A percentile compares a stretch with the other conserved stretches of the same genome.
Evolutionary conservation across 2,329 filamentous ascomycete species (phyloP).

Genomic region (Aspergillus sp.): DNA sequence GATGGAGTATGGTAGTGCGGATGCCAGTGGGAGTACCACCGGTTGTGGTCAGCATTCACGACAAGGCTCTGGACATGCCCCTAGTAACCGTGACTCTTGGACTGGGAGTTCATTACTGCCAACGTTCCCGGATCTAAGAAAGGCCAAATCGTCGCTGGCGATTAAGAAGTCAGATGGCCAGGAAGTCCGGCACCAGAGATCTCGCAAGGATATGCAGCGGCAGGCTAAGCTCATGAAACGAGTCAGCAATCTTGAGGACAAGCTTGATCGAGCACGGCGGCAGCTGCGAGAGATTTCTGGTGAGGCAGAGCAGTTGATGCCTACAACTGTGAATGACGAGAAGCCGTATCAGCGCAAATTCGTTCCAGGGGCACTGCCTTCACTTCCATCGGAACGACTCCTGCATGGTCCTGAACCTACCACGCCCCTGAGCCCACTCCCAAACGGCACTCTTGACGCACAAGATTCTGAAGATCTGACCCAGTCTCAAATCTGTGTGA

Average conservation of each 20-base stretch:
- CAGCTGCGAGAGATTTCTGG: slow-evolving; percentile 54
- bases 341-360: slow-evolving; percentile 37
- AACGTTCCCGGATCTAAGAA: slow-evolving; percentile 38
- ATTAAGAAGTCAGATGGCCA: slow-evolving; percentile 25
- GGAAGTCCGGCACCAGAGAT: slow-evolving; percentile 49
- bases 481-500: background rate
- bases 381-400: slow-evolving; percentile 48
- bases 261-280: slow-evolving; percentile 55
- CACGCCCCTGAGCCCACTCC: slow-evolving; percentile 11
- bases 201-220: slow-evolving; percentile 57
- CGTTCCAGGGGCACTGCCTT: slow-evolving; percentile 44
- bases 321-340: slow-evolving; percentile 22
- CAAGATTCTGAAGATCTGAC: background rate
- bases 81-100: slow-evolving; percentile 13
- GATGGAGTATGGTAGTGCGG: slow-evolving; percentile 22
- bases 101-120: slow-evolving; percentile 29
- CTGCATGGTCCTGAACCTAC: slow-evolving; percentile 28
- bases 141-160: slow-evolving; percentile 31
- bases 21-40: background rate
- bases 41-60: slow-evolving; percentile 15
- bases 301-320: slow-evolving; percentile 29
- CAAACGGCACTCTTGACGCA: slow-evolving; percentile 1
- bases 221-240: slow-evolving; percentile 59
- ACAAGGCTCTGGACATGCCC: slow-evolving; percentile 15
- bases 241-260: slow-evolving; percentile 61